Evolutionary conservation across 768 basidiomycete species (phyloP).

Genomic region (Xerocomus potaroensis): DNA sequence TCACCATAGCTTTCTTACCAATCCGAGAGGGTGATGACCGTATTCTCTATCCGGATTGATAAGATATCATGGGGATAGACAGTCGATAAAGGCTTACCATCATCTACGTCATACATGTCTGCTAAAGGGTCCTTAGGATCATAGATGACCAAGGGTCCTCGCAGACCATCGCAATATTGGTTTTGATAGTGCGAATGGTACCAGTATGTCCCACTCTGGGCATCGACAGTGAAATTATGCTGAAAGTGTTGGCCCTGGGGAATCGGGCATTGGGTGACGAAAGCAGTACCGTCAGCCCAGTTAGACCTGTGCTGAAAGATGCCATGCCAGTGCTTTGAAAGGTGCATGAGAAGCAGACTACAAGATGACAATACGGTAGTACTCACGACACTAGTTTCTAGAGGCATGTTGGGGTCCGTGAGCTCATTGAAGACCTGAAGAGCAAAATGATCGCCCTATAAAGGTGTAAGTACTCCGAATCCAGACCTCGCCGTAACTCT

Average conservation of each 20-base stretch:
- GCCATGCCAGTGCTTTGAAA: slow-evolving; percentile 31
- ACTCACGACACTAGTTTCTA: slow-evolving; percentile 40
- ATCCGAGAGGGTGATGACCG: slow-evolving; percentile 48
- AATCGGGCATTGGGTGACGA: slow-evolving; percentile 44
- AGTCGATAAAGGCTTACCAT: slow-evolving; percentile 29
- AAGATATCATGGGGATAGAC: neutral
- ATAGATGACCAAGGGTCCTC: slow-evolving; percentile 42
- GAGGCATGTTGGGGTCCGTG: slow-evolving; percentile 43
- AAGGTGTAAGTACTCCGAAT: neutral
- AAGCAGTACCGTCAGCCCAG: slow-evolving; percentile 34
- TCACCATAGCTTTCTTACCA: slow-evolving; percentile 29
- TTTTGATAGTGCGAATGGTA: slow-evolving; percentile 39
- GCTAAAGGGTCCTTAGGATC: slow-evolving; percentile 40
- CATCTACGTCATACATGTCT: slow-evolving; percentile 42
- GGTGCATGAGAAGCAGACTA: slow-evolving; percentile 13
- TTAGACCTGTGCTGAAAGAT: slow-evolving; percentile 26
- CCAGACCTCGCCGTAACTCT: no score
- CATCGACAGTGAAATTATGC: slow-evolving; percentile 31
- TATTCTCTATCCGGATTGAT: slow-evolving; percentile 25
- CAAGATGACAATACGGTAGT: slow-evolving; percentile 3
- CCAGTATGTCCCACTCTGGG: slow-evolving; percentile 46
- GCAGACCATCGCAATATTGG: slow-evolving; percentile 42
- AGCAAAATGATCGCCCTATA: slow-evolving; percentile 35
- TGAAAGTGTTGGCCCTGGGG: slow-evolving; percentile 30
- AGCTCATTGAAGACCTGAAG: slow-evolving; percentile 44